These are phyloP conservation scores for Endocarpon pusillum DNA, from an alignment of 495 filamentous ascomycete species.

Conservation along the genomic window DNA sequence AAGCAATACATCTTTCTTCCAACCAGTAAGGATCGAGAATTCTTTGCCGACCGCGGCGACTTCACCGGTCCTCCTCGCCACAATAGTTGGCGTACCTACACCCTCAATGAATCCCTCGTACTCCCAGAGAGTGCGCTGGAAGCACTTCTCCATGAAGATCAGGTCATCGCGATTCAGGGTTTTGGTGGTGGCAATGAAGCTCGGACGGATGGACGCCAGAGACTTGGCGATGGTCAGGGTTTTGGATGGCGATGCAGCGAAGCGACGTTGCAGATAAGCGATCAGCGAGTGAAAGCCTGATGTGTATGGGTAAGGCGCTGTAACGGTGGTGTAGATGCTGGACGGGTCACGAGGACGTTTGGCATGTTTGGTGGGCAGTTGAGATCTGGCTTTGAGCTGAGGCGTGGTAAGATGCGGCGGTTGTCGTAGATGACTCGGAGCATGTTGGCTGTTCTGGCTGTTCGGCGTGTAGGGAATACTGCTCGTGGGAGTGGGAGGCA, in stretches of 20 bases:
- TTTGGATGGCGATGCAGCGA: constrained; percentile 41
- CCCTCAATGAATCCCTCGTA: constrained; percentile 83
- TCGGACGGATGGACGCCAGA: constrained; percentile 75
- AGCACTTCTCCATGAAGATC: constrained; percentile 92
- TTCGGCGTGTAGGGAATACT: constrained; percentile 12
- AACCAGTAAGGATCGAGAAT: constrained; percentile 84
- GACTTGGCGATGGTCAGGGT: constrained; percentile 68
- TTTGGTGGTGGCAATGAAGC: constrained; percentile 76
- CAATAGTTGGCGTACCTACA: constrained; percentile 75
- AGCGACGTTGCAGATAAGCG: constrained; percentile 62
- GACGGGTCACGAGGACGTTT: constrained; percentile 54
- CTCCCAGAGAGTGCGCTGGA: constrained; percentile 81
- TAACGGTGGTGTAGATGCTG: constrained; percentile 73
- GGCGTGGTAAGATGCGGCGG: constrained; percentile 29
- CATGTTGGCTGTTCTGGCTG: constrained; percentile 13
- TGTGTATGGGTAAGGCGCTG: constrained; percentile 78
- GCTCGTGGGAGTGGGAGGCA: constrained; percentile 7
- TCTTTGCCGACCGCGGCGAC: constrained; percentile 86
- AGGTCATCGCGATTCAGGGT: constrained; percentile 72
- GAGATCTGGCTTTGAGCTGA: constrained; percentile 25
- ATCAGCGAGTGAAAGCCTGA: constrained; percentile 78
- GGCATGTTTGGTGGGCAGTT: constrained; percentile 15
- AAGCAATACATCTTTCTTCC: constrained; percentile 78
- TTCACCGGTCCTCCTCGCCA: constrained; percentile 83
- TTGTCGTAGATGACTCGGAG: constrained; percentile 30